These are phyloP conservation scores for Fusarium stilboides DNA, from an alignment of 2,329 filamentous ascomycete species.

Conservation along the genomic window DNA sequence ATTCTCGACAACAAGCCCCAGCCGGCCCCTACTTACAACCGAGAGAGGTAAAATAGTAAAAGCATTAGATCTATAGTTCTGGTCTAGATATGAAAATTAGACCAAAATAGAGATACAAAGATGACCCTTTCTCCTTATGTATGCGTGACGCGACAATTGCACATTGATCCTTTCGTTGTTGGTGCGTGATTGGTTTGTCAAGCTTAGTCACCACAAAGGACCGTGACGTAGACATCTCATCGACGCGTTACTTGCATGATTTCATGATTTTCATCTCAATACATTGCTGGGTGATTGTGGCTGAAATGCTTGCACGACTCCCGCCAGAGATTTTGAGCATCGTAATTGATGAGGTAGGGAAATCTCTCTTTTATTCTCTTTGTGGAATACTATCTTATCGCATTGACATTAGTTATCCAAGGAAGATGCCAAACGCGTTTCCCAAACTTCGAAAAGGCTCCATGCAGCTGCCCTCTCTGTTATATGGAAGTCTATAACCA, in stretches of 20 bases:
- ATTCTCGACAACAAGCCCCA: slow-evolving; percentile 46
- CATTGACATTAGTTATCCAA: neutral
- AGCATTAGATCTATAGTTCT: neutral
- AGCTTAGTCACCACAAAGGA: no score
- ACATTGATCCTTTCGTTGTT: neutral
- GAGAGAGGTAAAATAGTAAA: slow-evolving; percentile 36
- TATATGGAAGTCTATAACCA: neutral
- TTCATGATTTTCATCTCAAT: no score
- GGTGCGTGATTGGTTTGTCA: no score
- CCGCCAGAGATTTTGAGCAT: neutral
- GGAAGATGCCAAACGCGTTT: neutral
- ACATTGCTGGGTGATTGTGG: neutral
- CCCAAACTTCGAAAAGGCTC: neutral
- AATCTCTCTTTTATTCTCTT: neutral
- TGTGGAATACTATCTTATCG: no score
- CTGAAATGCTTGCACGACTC: neutral
- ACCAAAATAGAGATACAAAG: neutral
- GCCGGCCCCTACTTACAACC: slow-evolving; percentile 28
- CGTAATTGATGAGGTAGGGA: neutral
- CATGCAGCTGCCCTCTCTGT: neutral
- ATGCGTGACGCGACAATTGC: neutral
- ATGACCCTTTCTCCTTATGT: neutral
- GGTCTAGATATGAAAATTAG: slow-evolving; percentile 12
- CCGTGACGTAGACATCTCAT: no score
- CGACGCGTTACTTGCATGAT: no score